Percentiles rank a stretch among this genome's conserved stretches.
Evolutionary conservation across 345 rosid species (phyloP).

Genomic region (Eucalyptus cloeziana): DNA sequence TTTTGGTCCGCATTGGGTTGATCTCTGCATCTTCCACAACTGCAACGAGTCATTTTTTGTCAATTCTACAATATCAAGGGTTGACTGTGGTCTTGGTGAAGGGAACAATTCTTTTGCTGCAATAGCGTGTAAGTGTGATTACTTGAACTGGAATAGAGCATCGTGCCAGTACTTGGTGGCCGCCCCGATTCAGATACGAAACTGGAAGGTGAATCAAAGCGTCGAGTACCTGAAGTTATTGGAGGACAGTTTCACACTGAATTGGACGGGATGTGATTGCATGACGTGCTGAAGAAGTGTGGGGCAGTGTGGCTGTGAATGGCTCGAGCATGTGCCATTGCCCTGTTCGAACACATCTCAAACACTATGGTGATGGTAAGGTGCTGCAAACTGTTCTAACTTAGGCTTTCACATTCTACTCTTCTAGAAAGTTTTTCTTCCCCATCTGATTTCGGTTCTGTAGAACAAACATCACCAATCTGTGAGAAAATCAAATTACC

Average conservation of each 20-base stretch:
- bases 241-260: conserved; percentile 2
- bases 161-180: not conserved
- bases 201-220: not conserved
- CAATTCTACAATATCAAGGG: not conserved
- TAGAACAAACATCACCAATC: not conserved
- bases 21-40: conserved; percentile 6
- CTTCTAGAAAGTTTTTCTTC: not conserved
- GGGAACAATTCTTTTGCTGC: not conserved
- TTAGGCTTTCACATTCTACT: not conserved
- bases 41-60: not conserved
- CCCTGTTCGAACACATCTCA: not conserved
- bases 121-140: not conserved
- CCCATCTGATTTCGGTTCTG: fast-evolving
- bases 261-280: conserved; percentile 7
- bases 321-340: conserved; percentile 3
- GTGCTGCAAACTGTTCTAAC: not conserved
- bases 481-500: not conserved
- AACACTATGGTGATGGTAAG: conserved; percentile 5
- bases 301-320: conserved; percentile 10
- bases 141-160: not conserved
- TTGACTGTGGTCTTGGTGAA: not conserved
- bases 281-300: conserved; percentile 4
- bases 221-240: not conserved
- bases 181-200: not conserved
- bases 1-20: conserved; percentile 5